Base-by-base conservation (phyloP, 108 stramenopile species). In the Hondaea fermentalgiana region DNA sequence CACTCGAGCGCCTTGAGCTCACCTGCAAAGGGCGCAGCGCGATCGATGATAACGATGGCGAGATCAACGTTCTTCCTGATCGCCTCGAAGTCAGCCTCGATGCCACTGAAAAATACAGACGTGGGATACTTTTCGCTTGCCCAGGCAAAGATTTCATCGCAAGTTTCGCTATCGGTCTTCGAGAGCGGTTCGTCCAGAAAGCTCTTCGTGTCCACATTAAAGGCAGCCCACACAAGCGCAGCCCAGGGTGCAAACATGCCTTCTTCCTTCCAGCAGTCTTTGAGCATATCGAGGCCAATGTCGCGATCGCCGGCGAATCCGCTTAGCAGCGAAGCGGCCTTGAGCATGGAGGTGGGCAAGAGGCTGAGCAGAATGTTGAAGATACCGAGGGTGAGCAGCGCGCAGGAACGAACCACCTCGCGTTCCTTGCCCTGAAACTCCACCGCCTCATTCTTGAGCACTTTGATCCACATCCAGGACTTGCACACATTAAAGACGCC, bases 1-100 rank as follows among this genome's bases (percentile, higher is more conserved):
- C 76, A 83, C 76, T 83, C 76, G n/a, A 83, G 51, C 49, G 76
- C 76, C 49, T 83, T 83, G 76, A 83, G 76, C n/a, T 83, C 76
- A 4, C 76, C 51, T 0, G 76, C 76, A 23, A 53, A 83, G 19
- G 76, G 76, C n/a, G 76, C 76, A 35, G 76, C 76, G 4, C 76
- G 76, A 23, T 83, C 76, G 51, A 83, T 53, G 51, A 83, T 83
- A 12, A 45, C 19, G 28, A 6, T 83, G 43, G 76, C 76, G 23
- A 83, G 51, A 35, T 83, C 23, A 16, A 83, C 23, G 51, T 83
- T 83, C 28, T 53, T 47, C 1, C 76, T 43, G 45, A 17, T 53
- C 10, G 76, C 76, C 28, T 83, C 76, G 23, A 83, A 83, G 28
- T 83, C 76, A 23, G 76, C 76, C 51, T 83, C 76, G 51, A 83